These are phyloP conservation scores for Penicillium crystallinum DNA, from an alignment of 495 filamentous ascomycete genomes.

Conservation along the genomic window DNA sequence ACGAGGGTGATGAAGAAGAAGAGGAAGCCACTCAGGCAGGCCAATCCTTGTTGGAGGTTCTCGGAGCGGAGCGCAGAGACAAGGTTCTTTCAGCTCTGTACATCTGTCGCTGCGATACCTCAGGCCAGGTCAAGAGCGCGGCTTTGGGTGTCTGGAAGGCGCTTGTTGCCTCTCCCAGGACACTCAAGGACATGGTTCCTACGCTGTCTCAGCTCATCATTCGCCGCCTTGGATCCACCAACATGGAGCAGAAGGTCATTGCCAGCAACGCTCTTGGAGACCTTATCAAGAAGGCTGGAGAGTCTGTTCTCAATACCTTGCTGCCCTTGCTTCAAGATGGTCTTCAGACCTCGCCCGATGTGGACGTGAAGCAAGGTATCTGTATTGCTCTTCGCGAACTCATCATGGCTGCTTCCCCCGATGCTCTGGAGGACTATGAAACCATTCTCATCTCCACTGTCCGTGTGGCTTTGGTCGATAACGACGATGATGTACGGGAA, in stretches of 20 bases:
- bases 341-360: conserved; percentile 79
- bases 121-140: conserved; percentile 82
- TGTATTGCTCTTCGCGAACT: conserved; percentile 93
- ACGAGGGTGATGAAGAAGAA: conserved; percentile 77
- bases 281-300: conserved; percentile 92
- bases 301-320: conserved; percentile 81
- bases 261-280: conserved; percentile 95
- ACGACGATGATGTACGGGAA: conserved; percentile 83
- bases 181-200: conserved; percentile 89
- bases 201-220: conserved; percentile 93
- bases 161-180: conserved; percentile 85
- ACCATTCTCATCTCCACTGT: conserved; percentile 92
- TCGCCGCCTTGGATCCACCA: conserved; percentile 86
- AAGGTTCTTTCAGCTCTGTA: conserved; percentile 93
- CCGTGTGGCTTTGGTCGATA: conserved; percentile 86
- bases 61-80: conserved; percentile 92
- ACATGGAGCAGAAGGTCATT: conserved; percentile 98
- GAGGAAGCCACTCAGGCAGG: conserved; percentile 75
- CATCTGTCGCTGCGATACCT: conserved; percentile 96
- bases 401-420: conserved; percentile 83
- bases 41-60: conserved; percentile 83
- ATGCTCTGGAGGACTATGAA: conserved; percentile 89
- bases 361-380: conserved; percentile 94
- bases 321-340: conserved; percentile 92
- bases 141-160: conserved; percentile 96